Conservation (phyloP, 805 yeast genomes). For the Dipodascus albidus region DNA sequence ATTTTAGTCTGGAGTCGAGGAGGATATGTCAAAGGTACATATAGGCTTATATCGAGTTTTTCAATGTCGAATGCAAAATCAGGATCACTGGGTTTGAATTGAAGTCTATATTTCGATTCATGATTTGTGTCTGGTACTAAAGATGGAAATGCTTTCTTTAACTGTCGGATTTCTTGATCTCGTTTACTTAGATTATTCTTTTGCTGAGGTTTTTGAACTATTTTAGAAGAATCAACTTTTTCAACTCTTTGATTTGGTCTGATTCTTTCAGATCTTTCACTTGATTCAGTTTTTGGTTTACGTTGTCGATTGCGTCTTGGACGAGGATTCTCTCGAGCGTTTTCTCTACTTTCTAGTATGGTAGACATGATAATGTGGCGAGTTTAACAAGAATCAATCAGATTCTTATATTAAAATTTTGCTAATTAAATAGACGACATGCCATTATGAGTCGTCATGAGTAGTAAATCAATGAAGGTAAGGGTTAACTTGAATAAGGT, state of each 20-base stretch:
- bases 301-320: not conserved
- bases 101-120: constrained; percentile 5
- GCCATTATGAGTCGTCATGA: not conserved
- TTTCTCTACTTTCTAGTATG: not conserved
- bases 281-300: not conserved
- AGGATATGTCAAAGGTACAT: constrained; percentile 49
- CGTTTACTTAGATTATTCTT: constrained; percentile 7
- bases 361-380: no score
- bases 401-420: no score
- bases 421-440: not conserved
- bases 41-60: constrained; percentile 38
- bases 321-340: not conserved
- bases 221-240: not conserved
- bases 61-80: constrained; percentile 60
- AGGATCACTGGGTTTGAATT: constrained; percentile 48
- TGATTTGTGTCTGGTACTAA: constrained; percentile 2
- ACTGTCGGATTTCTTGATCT: constrained; percentile 9
- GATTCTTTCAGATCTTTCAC: not conserved
- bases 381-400: no score
- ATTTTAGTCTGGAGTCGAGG: constrained; percentile 4
- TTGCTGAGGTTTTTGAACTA: constrained; percentile 10
- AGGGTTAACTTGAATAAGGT: not conserved
- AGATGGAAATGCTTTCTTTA: constrained; percentile 10
- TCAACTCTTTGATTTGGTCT: not conserved
- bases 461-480: not conserved